Conservation (phyloP, 106 monocot species). For the Hemerocallis citrina region DNA sequence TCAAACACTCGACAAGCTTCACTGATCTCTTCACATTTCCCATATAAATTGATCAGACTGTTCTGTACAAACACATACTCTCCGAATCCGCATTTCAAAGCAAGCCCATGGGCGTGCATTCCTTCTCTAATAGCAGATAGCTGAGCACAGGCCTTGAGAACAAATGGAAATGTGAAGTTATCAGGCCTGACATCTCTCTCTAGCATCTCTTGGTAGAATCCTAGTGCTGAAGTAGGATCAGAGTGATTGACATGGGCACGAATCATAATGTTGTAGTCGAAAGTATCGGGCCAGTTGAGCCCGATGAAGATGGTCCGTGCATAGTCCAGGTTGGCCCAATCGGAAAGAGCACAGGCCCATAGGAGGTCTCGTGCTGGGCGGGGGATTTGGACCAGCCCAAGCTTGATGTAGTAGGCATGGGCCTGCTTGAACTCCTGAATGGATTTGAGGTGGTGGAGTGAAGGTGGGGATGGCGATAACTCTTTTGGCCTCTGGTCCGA, state of each 20-base stretch:
- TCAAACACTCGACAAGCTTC: constrained; percentile 37
- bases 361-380: constrained; percentile 39
- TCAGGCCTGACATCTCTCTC: constrained; percentile 30
- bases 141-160: constrained; percentile 61
- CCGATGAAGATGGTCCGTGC: constrained; percentile 49
- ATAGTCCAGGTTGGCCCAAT: constrained; percentile 64
- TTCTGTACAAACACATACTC: constrained; percentile 48
- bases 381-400: constrained; percentile 32
- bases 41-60: constrained; percentile 73
- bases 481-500: constrained; percentile 8
- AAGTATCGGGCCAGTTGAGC: constrained; percentile 30
- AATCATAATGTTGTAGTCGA: constrained; percentile 72
- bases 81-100: constrained; percentile 36
- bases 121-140: constrained; percentile 24
- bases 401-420: constrained; percentile 67
- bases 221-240: constrained; percentile 32
- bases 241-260: constrained; percentile 30
- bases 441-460: constrained; percentile 23
- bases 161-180: constrained; percentile 70
- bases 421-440: constrained; percentile 60
- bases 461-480: constrained; percentile 2
- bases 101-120: constrained; percentile 52
- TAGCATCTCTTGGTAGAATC: constrained; percentile 43
- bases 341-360: constrained; percentile 42
- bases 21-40: constrained; percentile 47